These are phyloP conservation scores for Aspergillus intermedius DNA, from an alignment of 2,329 filamentous ascomycete genomes.

Conservation along the genomic window DNA sequence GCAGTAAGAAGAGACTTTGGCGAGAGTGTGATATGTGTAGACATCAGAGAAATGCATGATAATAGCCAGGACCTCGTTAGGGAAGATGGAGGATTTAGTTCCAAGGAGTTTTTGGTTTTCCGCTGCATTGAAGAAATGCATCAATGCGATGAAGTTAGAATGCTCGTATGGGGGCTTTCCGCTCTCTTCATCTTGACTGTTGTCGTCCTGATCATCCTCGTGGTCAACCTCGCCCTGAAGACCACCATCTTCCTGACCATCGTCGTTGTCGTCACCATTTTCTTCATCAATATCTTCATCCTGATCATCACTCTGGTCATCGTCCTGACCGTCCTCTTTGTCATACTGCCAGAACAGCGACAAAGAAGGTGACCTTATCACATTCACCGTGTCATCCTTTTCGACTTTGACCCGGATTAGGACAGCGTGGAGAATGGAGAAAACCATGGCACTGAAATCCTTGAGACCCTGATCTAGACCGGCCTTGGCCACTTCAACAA, in stretches of 20 bases:
- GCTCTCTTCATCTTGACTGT: background rate
- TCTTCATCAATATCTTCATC: background rate
- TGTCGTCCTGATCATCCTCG: background rate
- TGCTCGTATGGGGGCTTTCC: background rate
- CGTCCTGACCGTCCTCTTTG: background rate
- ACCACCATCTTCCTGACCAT: background rate
- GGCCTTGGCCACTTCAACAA: conserved; percentile 7
- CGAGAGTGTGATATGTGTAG: conserved; percentile 8
- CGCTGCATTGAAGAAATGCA: conserved; percentile 10
- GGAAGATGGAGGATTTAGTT: conserved; percentile 5
- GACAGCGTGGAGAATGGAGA: conserved; percentile 13
- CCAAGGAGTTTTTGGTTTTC: conserved; percentile 1
- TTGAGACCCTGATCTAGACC: conserved; percentile 8
- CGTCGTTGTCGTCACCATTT: background rate
- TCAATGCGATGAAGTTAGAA: conserved; percentile 2
- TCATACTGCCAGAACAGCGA: conserved; percentile 9
- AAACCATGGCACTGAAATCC: conserved; percentile 12
- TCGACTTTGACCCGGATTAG: conserved; percentile 8
- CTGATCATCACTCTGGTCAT: background rate
- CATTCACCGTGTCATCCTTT: background rate
- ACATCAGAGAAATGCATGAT: conserved; percentile 13
- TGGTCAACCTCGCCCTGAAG: background rate
- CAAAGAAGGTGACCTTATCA: conserved; percentile 9
- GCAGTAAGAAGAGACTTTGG: conserved; percentile 8
- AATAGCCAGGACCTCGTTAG: conserved; percentile 11